Base-by-base conservation (phyloP, 805 yeast species). In the Candida parachauliodes region DNA sequence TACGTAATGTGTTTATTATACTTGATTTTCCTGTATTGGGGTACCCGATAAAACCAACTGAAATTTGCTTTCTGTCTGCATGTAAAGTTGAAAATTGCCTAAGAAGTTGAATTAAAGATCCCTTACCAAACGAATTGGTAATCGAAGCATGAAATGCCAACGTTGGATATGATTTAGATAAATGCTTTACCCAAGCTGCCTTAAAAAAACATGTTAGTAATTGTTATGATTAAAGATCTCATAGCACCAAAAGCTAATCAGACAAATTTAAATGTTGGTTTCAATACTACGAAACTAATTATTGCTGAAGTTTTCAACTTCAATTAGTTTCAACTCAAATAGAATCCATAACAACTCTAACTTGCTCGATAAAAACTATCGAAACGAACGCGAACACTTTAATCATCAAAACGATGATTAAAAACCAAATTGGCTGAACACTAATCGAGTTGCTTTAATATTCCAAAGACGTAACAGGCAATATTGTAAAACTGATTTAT, bases 391-490 rank as follows among this genome's bases (percentile, higher is more conserved):
- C 51, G 55, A 47, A 50, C 68, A 44, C 57, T 58, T 51, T 55
- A 42, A 52, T 46, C 36, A 51, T 63, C 68, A 62, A 54, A 59
- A 60, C 72, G 68, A 57, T 43, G 44, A 50, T 44, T 39, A 46
- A 57, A 47, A 24, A 22, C 35, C 28, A 32, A 23, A 32, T 17
- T 14, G 34, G 45, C 43, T 55, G 65, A 59, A 66, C 62, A 57
- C 64, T n/a, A 54, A 77, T n/a, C 80, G 82, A 74, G 68, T 59
- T 67, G 64, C 62, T 68, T 86, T 76, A 51, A 59, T 89, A 80
- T 89, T 74, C 97, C 97, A 89, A 85, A 79, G 94, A 81, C 78
- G 91, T 91, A 89, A 91, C 97, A 89, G 97, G 83, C 83, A 70
- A 66, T 70, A 57, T 47, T 53, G 74, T 68, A 59, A 52, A 39